Evolutionary conservation across 2,329 filamentous ascomycete genomes (phyloP).

Genomic region (Ampelomyces quisqualis): DNA sequence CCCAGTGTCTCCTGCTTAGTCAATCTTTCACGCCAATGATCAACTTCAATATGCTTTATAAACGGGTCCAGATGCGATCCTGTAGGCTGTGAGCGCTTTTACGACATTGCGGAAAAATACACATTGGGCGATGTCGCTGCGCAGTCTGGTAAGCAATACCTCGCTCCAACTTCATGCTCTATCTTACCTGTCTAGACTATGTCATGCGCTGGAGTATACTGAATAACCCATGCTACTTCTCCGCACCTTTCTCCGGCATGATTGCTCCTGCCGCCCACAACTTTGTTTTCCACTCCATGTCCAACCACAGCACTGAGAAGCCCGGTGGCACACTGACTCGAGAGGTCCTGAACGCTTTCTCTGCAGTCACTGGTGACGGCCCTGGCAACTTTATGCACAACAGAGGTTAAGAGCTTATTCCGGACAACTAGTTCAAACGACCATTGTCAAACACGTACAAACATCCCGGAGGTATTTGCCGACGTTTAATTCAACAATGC

Average conservation of each 20-base stretch:
- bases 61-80: conserved; percentile 20
- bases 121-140: conserved; percentile 16
- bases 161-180: neutral
- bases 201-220: conserved; percentile 18
- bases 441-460: conserved; percentile 8
- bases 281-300: conserved; percentile 22
- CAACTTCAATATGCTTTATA: no score
- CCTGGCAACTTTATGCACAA: conserved; percentile 21
- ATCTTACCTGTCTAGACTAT: conserved; percentile 9
- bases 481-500: conserved; percentile 18
- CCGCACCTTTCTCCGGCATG: conserved; percentile 17
- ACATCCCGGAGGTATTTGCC: conserved; percentile 5
- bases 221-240: conserved; percentile 22
- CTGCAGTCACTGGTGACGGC: conserved; percentile 17
- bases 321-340: conserved; percentile 21
- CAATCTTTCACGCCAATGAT: no score
- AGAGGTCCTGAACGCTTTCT: conserved; percentile 21
- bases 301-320: conserved; percentile 23
- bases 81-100: conserved; percentile 16
- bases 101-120: conserved; percentile 12
- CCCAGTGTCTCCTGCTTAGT: no score
- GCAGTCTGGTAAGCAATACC: conserved; percentile 6
- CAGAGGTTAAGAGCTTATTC: conserved; percentile 21
- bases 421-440: conserved; percentile 23
- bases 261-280: conserved; percentile 15